A percentile compares a stretch with the other conserved stretches of the same genome.
Evolutionary conservation across 345 rosid genomes (phyloP).

Genomic region (Pistacia vera): DNA sequence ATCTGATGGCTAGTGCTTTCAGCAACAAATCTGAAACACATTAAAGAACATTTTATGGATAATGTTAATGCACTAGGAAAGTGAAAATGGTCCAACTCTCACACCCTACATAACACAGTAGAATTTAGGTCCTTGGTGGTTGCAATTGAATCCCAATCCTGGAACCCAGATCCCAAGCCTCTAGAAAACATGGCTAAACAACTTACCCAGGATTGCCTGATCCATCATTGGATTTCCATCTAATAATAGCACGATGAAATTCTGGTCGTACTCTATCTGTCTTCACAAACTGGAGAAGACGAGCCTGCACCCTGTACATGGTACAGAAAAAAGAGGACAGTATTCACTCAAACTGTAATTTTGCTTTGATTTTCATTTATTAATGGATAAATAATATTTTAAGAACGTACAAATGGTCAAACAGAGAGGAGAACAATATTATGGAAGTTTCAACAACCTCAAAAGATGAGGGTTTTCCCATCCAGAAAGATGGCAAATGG

Average conservation of each 20-base stretch:
- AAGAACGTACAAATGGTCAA: neutral
- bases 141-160: slow-evolving; percentile 1
- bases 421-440: slow-evolving; percentile 3
- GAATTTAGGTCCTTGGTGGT: neutral
- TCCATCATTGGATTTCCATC: slow-evolving; percentile 83
- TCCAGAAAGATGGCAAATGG: slow-evolving; percentile 81
- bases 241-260: slow-evolving; percentile 74
- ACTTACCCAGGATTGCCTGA: slow-evolving; percentile 85
- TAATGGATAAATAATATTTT: neutral
- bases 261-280: slow-evolving; percentile 61
- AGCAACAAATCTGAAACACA: slow-evolving; percentile 72
- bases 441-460: slow-evolving; percentile 55
- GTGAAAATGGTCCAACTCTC: neutral
- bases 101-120: neutral
- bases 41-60: slow-evolving; percentile 20
- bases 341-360: neutral
- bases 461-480: slow-evolving; percentile 72
- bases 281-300: slow-evolving; percentile 67
- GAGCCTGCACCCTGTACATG: slow-evolving; percentile 63
- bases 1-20: slow-evolving; percentile 91
- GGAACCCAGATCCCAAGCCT: neutral
- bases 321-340: slow-evolving; percentile 5
- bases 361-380: slow-evolving; percentile 6
- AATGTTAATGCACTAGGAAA: neutral
- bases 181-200: slow-evolving; percentile 14